phyloP scores from a whole-genome alignment of 2,329 filamentous ascomycete species.

The Didymella exigua region DNA sequence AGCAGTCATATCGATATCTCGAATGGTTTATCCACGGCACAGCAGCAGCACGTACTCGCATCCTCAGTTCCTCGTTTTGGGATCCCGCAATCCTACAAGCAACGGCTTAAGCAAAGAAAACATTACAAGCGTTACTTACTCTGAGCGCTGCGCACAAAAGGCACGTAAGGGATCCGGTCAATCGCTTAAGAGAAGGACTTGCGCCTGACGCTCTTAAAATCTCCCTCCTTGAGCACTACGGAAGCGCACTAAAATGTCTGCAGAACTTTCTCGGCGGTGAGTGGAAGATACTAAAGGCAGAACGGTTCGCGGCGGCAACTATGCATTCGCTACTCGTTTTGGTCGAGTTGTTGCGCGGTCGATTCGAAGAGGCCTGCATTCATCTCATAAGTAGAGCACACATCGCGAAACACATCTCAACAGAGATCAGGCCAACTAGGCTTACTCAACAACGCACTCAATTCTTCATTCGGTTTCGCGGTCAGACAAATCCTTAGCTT shows the following conservation, averaged over 20 bases:
- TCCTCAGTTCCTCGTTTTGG: slow-evolving; percentile 16
- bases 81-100: slow-evolving; percentile 13
- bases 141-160: slow-evolving; percentile 12
- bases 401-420: not conserved
- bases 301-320: not conserved
- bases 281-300: not conserved
- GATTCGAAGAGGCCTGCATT: slow-evolving; percentile 3
- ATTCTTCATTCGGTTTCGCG: slow-evolving; percentile 1
- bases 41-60: slow-evolving; percentile 2
- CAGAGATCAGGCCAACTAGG: not conserved
- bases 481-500: no score
- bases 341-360: slow-evolving; percentile 4
- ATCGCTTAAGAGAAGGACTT: slow-evolving; percentile 1
- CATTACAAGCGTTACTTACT: slow-evolving; percentile 10
- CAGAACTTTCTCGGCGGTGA: not conserved
- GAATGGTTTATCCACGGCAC: slow-evolving; percentile 20
- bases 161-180: slow-evolving; percentile 6
- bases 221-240: slow-evolving; percentile 11
- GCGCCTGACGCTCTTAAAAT: slow-evolving; percentile 3
- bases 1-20: slow-evolving; percentile 15
- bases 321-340: slow-evolving; percentile 10
- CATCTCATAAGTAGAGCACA: slow-evolving; percentile 4
- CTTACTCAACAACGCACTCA: not conserved
- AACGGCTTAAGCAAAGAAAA: slow-evolving; percentile 9
- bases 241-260: slow-evolving; percentile 4